Conservation (phyloP, 2,329 filamentous ascomycete species). For the Ophiosphaerella herpotricha region DNA sequence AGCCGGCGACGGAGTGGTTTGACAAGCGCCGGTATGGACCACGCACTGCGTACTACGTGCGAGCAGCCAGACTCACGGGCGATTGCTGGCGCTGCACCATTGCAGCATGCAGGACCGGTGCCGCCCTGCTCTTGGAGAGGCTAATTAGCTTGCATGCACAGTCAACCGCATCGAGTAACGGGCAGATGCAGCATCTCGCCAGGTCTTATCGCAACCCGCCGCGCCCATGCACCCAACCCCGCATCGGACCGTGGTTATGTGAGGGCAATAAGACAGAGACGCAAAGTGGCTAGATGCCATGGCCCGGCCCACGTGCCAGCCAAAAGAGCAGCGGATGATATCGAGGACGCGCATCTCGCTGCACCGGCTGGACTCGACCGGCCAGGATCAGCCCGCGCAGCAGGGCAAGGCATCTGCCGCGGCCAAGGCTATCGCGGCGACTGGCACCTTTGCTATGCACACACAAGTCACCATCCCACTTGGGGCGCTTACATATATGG, state of each 20-base stretch:
- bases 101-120: neutral
- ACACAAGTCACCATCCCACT: neutral
- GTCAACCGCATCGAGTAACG: conserved; percentile 1
- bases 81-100: too few species aligned
- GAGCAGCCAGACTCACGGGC: too few species aligned
- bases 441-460: neutral
- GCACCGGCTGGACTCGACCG: neutral
- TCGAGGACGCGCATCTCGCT: neutral
- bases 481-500: conserved; percentile 4
- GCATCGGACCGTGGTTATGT: neutral
- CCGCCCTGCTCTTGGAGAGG: neutral
- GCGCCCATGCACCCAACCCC: neutral
- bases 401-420: neutral
- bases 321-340: neutral
- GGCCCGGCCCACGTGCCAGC: conserved; percentile 1
- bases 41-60: too few species aligned
- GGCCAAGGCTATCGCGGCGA: conserved; percentile 4
- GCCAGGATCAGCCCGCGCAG: too few species aligned
- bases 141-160: neutral
- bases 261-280: neutral
- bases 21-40: too few species aligned
- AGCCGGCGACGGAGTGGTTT: too few species aligned
- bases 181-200: conserved; percentile 3
- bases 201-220: neutral
- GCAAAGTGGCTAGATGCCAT: neutral